Conservation (phyloP, 176 grass and related monocot genomes). For the Oryza meridionalis region DNA sequence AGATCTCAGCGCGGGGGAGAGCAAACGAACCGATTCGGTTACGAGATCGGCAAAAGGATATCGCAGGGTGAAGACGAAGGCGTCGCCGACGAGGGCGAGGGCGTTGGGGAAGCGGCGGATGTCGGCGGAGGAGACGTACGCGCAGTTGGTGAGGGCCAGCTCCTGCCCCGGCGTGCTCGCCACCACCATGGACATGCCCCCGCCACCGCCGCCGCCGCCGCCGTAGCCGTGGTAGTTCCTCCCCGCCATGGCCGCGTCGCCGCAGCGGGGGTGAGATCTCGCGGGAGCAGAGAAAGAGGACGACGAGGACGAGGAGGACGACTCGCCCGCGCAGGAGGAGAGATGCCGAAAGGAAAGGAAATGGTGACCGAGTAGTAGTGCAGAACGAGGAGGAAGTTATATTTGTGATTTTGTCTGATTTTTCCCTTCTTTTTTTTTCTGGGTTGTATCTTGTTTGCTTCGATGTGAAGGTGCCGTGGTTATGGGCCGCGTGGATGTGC, state of each 20-base stretch:
- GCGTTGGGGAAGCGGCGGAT: slow-evolving; percentile 57
- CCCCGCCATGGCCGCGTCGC: slow-evolving; percentile 53
- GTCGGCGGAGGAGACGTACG: slow-evolving; percentile 69
- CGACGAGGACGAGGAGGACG: not conserved
- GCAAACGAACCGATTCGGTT: not conserved
- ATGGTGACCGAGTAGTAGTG: not conserved
- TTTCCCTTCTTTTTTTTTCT: not conserved
- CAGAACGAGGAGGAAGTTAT: not conserved
- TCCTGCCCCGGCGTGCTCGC: slow-evolving; percentile 92
- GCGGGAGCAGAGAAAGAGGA: slow-evolving; percentile 5
- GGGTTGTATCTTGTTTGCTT: not conserved
- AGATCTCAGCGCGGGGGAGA: slow-evolving; percentile 19
- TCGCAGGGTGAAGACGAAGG: slow-evolving; percentile 85
- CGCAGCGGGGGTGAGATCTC: slow-evolving; percentile 44
- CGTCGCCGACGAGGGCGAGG: slow-evolving; percentile 72
- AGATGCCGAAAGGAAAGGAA: not conserved
- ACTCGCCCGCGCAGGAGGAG: not conserved
- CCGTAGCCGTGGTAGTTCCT: slow-evolving; percentile 43
- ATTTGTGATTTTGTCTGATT: not conserved
- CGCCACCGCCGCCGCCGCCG: not conserved
- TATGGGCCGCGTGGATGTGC: not conserved
- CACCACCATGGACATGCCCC: slow-evolving; percentile 46
- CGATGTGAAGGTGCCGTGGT: slow-evolving; percentile 8
- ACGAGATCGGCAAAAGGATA: slow-evolving; percentile 74
- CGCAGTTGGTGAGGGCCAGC: slow-evolving; percentile 87